Evolutionary conservation across 1,284 basidiomycete species (phyloP).

Genomic region (Porphyrellus sp.): DNA sequence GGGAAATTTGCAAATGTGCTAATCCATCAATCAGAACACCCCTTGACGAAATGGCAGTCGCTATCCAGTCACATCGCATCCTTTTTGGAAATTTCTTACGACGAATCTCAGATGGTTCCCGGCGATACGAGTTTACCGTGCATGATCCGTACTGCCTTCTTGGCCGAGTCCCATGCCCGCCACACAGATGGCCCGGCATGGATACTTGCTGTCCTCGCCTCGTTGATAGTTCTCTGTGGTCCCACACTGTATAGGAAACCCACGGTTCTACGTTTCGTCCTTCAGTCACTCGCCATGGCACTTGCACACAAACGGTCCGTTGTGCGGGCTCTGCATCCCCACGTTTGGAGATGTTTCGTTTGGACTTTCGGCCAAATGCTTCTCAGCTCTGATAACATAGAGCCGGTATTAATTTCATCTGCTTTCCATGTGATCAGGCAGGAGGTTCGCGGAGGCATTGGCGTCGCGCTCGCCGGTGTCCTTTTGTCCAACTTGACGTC

Average conservation of each 20-base stretch:
- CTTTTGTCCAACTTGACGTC: slow-evolving; percentile 33
- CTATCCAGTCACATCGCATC: slow-evolving; percentile 22
- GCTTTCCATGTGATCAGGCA: slow-evolving; percentile 45
- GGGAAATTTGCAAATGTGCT: slow-evolving; percentile 40
- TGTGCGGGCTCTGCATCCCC: slow-evolving; percentile 40
- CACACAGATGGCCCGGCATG: slow-evolving; percentile 34
- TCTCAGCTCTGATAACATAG: slow-evolving; percentile 12
- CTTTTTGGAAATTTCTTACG: slow-evolving; percentile 32
- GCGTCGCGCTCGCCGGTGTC: slow-evolving; percentile 36
- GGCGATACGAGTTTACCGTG: slow-evolving; percentile 8
- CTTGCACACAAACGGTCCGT: slow-evolving; percentile 34
- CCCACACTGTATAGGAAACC: slow-evolving; percentile 42
- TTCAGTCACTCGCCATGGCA: slow-evolving; percentile 36
- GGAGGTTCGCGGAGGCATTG: slow-evolving; percentile 43
- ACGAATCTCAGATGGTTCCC: slow-evolving; percentile 7
- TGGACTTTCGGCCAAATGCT: slow-evolving; percentile 45
- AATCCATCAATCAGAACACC: slow-evolving; percentile 15
- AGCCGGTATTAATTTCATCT: slow-evolving; percentile 25
- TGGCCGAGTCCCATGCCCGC: slow-evolving; percentile 22
- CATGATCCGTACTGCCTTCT: slow-evolving; percentile 29
- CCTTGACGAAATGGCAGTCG: slow-evolving; percentile 10
- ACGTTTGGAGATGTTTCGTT: slow-evolving; percentile 52
- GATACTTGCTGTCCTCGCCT: slow-evolving; percentile 42
- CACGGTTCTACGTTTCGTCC: slow-evolving; percentile 40
- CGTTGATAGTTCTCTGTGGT: slow-evolving; percentile 49